Evolutionary conservation across 1,139 yeast species (phyloP), one percentile per base, ranked within the genome.

Genomic region (Magnusiomyces fungicola): DNA sequence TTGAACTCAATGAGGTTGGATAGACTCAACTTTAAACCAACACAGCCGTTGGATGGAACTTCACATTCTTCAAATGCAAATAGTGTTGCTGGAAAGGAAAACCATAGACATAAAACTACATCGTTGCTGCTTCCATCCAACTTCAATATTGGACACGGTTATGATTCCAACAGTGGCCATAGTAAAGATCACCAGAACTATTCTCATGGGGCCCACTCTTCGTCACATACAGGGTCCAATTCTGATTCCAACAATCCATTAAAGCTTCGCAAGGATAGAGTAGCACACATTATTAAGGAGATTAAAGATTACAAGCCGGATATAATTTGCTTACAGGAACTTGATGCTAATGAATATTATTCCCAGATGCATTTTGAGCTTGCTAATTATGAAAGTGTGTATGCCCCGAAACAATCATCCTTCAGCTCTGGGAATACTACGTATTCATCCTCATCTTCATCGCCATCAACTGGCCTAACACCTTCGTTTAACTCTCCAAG

Each of bases 251-350:
- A 27, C 6, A 25, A 18, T 7, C 25, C 44, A 2, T 25, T 41
- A 19, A 29, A 30, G n/a, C 22, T 30, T 16, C 44, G 44, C n/a
- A 29, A 30, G 9, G 44, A 41, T 3, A 16, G 44, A 21, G 19
- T 41, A 24, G 24, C 44, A 10, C 46, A 23, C 22, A 32, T 43
- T 14, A 21, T 36, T 7, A 32, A 32, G 10, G 46, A 43, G 24
- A 43, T 43, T 16, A 43, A 43, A 24, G 18, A 23, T 14, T 34
- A 43, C 39, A 43, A 33, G 12, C 46, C 46, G 3, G 46, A 43
- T 24, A 43, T 43, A 16, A 32, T 43, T 18, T 43, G 46, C 18
- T 16, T 43, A 10, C 46, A 43, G 23, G 46, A 43, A 24, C 39
- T 43, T 2, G 46, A 43, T 24, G 39, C 46, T 21, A 30, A 24